These are phyloP conservation scores for Escovopsis weberi DNA, from an alignment of 2,329 filamentous ascomycete species.

Conservation along the genomic window DNA sequence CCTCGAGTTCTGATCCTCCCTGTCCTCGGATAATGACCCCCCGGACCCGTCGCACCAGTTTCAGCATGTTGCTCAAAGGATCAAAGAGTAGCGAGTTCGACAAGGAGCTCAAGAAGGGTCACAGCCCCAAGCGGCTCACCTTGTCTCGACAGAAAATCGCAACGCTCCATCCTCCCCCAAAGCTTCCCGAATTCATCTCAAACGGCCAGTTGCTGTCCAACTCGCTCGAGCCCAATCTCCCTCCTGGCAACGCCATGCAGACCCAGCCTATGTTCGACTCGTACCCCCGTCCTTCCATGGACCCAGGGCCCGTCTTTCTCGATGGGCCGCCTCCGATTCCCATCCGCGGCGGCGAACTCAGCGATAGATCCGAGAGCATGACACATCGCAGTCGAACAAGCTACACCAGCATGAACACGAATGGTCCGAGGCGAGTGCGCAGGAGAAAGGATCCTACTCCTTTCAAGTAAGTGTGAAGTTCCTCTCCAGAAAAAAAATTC, in stretches of 20 bases:
- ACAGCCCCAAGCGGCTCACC: conserved; percentile 36
- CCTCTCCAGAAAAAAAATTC: no score
- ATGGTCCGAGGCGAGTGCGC: conserved; percentile 80
- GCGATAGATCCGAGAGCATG: conserved; percentile 84
- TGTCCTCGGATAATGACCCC: conserved; percentile 12
- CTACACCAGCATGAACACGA: conserved; percentile 91
- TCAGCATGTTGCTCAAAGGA: conserved; percentile 49
- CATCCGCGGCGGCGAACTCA: conserved; percentile 55
- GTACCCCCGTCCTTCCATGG: conserved; percentile 36
- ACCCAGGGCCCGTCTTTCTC: conserved; percentile 27
- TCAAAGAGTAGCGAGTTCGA: conserved; percentile 53
- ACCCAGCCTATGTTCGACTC: conserved; percentile 1
- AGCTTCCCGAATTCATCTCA: conserved; percentile 38
- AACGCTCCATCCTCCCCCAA: conserved; percentile 31
- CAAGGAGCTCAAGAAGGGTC: conserved; percentile 44
- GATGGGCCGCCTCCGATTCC: conserved; percentile 40
- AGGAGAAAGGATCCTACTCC: conserved; percentile 94
- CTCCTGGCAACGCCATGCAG: conserved; percentile 45
- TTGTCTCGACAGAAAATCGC: conserved; percentile 36
- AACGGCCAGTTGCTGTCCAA: conserved; percentile 31
- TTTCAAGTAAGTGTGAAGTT: conserved; percentile 66
- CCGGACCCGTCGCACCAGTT: conserved; percentile 24
- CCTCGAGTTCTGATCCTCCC: neutral
- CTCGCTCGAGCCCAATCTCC: conserved; percentile 36
- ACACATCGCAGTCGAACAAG: conserved; percentile 91